phyloP scores from a whole-genome alignment of 495 filamentous ascomycete genomes.

The Aspergillus olivimuriae region DNA sequence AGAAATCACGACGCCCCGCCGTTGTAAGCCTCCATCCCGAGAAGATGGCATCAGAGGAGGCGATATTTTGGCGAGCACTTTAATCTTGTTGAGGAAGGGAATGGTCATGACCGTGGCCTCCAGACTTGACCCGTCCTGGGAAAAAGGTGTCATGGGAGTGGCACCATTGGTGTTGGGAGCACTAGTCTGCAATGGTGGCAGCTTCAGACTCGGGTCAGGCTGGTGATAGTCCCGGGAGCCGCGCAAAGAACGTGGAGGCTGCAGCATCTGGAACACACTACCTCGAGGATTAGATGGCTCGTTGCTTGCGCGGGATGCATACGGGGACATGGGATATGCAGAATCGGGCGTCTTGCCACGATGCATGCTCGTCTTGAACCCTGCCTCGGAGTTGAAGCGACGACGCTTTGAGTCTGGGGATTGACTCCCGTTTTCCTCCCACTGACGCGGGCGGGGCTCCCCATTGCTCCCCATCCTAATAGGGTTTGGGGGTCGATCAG shows the following conservation, averaged over 20 bases:
- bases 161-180: slow-evolving; percentile 11
- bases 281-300: slow-evolving; percentile 24
- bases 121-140: slow-evolving; percentile 36
- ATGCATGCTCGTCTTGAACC: slow-evolving; percentile 21
- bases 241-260: slow-evolving; percentile 26
- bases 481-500: slow-evolving; percentile 14
- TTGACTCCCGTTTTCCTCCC: slow-evolving; percentile 19
- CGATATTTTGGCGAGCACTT: slow-evolving; percentile 59
- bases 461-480: slow-evolving; percentile 17
- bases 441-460: slow-evolving; percentile 21
- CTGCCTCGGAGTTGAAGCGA: slow-evolving; percentile 34
- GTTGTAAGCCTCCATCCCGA: slow-evolving; percentile 31
- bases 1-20: slow-evolving; percentile 72
- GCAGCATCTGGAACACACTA: slow-evolving; percentile 27
- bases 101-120: slow-evolving; percentile 73
- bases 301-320: slow-evolving; percentile 18
- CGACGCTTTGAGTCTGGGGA: slow-evolving; percentile 54
- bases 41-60: slow-evolving; percentile 50
- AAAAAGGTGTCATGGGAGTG: slow-evolving; percentile 26
- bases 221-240: slow-evolving; percentile 16
- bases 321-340: slow-evolving; percentile 27
- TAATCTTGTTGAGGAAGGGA: slow-evolving; percentile 62
- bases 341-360: slow-evolving; percentile 32
- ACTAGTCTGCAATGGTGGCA: slow-evolving; percentile 55
- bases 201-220: slow-evolving; percentile 41